phyloP scores from a whole-genome alignment of 345 rosid species.

The Erucastrum elatum region DNA sequence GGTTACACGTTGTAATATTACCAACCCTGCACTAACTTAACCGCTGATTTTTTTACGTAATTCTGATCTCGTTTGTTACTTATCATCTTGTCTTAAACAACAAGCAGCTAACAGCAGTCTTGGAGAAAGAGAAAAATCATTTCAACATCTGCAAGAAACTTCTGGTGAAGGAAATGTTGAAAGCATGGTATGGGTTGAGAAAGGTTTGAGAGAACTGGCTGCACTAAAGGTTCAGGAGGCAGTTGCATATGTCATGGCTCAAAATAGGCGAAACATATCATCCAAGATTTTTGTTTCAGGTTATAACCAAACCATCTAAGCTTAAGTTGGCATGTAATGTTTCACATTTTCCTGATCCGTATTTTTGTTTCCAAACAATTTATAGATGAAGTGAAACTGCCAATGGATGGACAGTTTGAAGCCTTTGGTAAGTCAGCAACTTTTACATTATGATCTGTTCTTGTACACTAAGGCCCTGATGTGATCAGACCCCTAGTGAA shows the following conservation, averaged over 20 bases:
- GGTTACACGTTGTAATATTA: conserved; percentile 42
- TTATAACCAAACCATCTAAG: conserved; percentile 23
- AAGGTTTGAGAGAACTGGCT: conserved; percentile 82
- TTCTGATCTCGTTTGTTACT: conserved; percentile 18
- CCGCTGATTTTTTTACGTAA: neutral
- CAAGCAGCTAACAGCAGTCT: conserved; percentile 48
- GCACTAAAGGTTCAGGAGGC: conserved; percentile 82
- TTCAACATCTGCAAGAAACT: conserved; percentile 43
- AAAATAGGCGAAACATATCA: conserved; percentile 46
- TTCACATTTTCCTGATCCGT: conserved; percentile 14
- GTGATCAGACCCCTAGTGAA: too few relatives aligned
- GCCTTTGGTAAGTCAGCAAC: conserved; percentile 59
- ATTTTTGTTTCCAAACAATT: conserved; percentile 2
- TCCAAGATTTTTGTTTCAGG: conserved; percentile 51
- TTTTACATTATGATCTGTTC: neutral
- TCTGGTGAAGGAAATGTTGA: conserved; percentile 71
- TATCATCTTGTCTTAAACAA: conserved; percentile 17
- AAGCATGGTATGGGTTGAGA: conserved; percentile 83
- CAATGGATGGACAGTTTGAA: conserved; percentile 67
- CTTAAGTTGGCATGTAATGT: neutral
- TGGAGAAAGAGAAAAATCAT: conserved; percentile 51
- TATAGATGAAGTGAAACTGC: conserved; percentile 64
- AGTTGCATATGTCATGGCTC: conserved; percentile 77
- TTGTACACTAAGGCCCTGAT: neutral
- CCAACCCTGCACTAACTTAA: neutral